Evolutionary conservation across 495 filamentous ascomycete species (phyloP), one percentile per base, ranked within the genome.

Genomic region (Podospora conica): DNA sequence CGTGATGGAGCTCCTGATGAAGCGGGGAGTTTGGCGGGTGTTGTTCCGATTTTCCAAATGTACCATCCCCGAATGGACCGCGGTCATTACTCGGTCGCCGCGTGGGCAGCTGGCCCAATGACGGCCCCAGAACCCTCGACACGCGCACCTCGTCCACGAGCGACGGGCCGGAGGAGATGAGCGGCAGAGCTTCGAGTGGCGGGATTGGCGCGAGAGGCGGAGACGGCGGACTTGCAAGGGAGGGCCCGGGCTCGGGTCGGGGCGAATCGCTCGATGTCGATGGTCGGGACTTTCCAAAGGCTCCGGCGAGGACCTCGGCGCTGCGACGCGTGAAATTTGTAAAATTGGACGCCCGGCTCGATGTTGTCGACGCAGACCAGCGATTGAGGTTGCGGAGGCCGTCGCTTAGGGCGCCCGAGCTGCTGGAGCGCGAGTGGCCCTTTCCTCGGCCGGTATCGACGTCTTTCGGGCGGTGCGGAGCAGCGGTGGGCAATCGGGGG

Each of bases 311-410:
- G 25, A 73, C 74, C 31, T 79, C 79, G 58, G 75, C 68, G 68
- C 84, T 81, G 63, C 85, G 81, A 64, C 83, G 83, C 55, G 87
- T 85, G 68, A 82, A 82, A 67, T 80, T 86, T 73, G 82, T 70
- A 75, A 80, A 54, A 78, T 82, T 77, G 53, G 89, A 89, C 29
- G 82, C 77, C 57, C 80, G 85, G 75, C 89, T 93, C 55, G 88
- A 91, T 10, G 83, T 73, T 22, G 92, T 91, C 4, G 90, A 92
- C 27, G 88, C 85, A 27, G 90, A 93, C 91, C 90, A 94, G 62
- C 91, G 87, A 76, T 94, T 92, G 71, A 92, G 82, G 65, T 87
- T 91, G 31, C 85, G 86, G 54, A 92, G 77, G 4, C 87, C 86
- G 71, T 91, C 89, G 70, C 80, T 83, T 64, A 87, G 76, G 61